phyloP scores from a whole-genome alignment of 2,329 filamentous ascomycete genomes.

The Hymenoscyphus repandus region DNA sequence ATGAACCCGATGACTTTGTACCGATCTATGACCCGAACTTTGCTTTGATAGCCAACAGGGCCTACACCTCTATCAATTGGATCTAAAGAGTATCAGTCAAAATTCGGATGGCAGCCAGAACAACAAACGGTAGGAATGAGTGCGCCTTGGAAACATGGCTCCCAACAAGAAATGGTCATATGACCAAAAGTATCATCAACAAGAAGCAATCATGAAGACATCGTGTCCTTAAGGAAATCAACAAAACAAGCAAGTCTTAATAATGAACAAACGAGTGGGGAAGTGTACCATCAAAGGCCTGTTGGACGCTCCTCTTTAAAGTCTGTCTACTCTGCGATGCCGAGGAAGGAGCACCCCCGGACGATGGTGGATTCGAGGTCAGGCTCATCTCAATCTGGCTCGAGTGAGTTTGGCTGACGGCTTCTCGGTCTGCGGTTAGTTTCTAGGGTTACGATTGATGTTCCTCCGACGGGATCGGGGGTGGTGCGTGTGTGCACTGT shows the following conservation, averaged over 20 bases:
- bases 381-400: slow-evolving; percentile 20
- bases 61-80: slow-evolving; percentile 45
- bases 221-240: slow-evolving; percentile 5
- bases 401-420: background rate
- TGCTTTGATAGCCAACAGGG: slow-evolving; percentile 56
- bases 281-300: slow-evolving; percentile 53
- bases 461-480: no score
- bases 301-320: slow-evolving; percentile 55
- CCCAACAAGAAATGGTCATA: slow-evolving; percentile 3
- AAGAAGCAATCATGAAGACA: slow-evolving; percentile 15
- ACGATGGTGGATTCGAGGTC: slow-evolving; percentile 31
- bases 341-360: slow-evolving; percentile 28
- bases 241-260: slow-evolving; percentile 9
- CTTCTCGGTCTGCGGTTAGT: background rate
- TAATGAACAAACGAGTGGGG: slow-evolving; percentile 4
- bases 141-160: slow-evolving; percentile 28
- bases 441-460: no score
- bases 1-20: slow-evolving; percentile 99
- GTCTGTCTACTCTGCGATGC: slow-evolving; percentile 34
- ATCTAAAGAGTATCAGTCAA: slow-evolving; percentile 43
- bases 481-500: no score
- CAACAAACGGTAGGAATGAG: slow-evolving; percentile 27
- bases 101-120: slow-evolving; percentile 23
- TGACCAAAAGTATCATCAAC: slow-evolving; percentile 6
- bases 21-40: slow-evolving; percentile 83